A percentile compares a stretch with the other conserved stretches of the same genome.
phyloP scores from a whole-genome alignment of 768 basidiomycete genomes.

The Mycena metata region DNA sequence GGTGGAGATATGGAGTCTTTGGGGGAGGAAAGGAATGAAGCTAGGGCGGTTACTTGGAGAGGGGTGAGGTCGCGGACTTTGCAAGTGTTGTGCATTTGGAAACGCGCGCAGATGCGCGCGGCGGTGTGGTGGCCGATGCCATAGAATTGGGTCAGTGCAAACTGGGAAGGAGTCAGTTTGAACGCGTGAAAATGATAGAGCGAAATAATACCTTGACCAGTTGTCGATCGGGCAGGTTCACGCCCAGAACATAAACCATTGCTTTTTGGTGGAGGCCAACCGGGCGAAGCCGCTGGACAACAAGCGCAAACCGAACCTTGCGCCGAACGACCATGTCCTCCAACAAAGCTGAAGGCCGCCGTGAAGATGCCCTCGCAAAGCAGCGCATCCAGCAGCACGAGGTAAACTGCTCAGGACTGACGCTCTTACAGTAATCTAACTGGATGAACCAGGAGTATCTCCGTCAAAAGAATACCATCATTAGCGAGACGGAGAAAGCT shows the following conservation, averaged over 20 bases:
- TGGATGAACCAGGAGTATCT: constrained; percentile 66
- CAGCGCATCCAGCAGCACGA: constrained; percentile 85
- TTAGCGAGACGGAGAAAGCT: constrained; percentile 93
- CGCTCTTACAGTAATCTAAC: neutral
- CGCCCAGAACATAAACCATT: constrained; percentile 92
- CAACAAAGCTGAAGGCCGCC: constrained; percentile 85
- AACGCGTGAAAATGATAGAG: constrained; percentile 10
- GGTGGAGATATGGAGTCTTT: constrained; percentile 77
- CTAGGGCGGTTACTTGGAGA: constrained; percentile 90
- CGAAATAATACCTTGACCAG: constrained; percentile 70
- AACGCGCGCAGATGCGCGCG: constrained; percentile 87
- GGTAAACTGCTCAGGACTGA: neutral
- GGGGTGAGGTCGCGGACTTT: constrained; percentile 87
- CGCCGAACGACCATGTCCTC: constrained; percentile 69
- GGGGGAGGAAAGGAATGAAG: constrained; percentile 94
- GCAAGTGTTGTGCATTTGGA: constrained; percentile 90
- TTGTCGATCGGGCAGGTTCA: constrained; percentile 82
- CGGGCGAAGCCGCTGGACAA: neutral
- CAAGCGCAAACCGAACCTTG: constrained; percentile 26
- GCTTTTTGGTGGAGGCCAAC: neutral
- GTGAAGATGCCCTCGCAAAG: constrained; percentile 88
- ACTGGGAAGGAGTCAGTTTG: constrained; percentile 65
- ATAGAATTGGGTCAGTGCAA: constrained; percentile 92
- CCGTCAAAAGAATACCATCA: constrained; percentile 83
- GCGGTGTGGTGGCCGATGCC: constrained; percentile 86